Conservation (phyloP, 2,329 filamentous ascomycete genomes). For the Scedosporium aurantiacum region DNA sequence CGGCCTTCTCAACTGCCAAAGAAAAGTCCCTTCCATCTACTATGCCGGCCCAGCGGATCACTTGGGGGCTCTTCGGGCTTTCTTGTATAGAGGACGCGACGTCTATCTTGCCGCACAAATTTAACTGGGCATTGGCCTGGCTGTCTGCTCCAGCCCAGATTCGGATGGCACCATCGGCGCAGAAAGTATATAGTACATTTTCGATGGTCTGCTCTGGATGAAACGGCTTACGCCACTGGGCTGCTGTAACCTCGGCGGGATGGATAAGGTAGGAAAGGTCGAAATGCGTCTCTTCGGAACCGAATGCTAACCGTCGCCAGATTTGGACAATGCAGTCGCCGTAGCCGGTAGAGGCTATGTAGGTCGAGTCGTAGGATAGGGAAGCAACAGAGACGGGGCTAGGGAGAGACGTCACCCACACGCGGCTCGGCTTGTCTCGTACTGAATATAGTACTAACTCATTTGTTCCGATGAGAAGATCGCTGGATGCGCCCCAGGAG, state of each 20-base stretch:
- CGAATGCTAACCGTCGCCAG: constrained; percentile 81
- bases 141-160: constrained; percentile 74
- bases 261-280: constrained; percentile 88
- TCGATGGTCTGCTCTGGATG: constrained; percentile 69
- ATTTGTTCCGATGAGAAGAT: constrained; percentile 67
- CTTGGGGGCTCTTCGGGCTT: constrained; percentile 21
- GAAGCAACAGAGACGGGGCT: constrained; percentile 62
- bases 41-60: constrained; percentile 59
- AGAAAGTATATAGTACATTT: constrained; percentile 84
- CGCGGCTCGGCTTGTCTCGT: constrained; percentile 35
- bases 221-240: constrained; percentile 76
- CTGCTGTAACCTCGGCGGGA: constrained; percentile 63
- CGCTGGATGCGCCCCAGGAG: constrained; percentile 80
- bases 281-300: constrained; percentile 72
- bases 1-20: constrained; percentile 63
- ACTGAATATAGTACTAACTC: constrained; percentile 58
- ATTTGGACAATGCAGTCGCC: constrained; percentile 82
- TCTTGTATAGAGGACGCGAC: constrained; percentile 57
- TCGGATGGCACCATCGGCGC: constrained; percentile 66
- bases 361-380: constrained; percentile 76
- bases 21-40: constrained; percentile 74
- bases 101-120: constrained; percentile 73
- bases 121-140: constrained; percentile 58
- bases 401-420: constrained; percentile 68
- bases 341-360: constrained; percentile 70